Conservation (phyloP, 2,329 filamentous ascomycete species). For the Arthrobotrys sphaeroides region DNA sequence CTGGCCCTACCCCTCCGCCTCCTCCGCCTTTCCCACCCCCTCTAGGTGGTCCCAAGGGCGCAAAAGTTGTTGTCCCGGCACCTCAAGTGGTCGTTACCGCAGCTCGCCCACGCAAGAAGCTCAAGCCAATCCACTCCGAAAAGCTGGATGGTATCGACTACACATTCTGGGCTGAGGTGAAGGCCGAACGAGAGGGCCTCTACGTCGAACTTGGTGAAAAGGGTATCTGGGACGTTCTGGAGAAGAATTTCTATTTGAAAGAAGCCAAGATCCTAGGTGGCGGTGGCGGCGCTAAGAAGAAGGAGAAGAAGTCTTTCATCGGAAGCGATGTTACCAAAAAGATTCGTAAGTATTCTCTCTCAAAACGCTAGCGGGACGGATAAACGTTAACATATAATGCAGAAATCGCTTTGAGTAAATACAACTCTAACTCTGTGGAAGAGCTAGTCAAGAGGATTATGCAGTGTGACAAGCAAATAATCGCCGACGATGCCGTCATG, state of each 20-base stretch:
- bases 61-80: constrained; percentile 63
- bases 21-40: constrained; percentile 66
- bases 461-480: constrained; percentile 86
- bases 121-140: constrained; percentile 99
- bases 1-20: constrained; percentile 62
- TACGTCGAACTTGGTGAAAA: constrained; percentile 92
- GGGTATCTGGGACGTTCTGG: constrained; percentile 96
- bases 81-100: constrained; percentile 35
- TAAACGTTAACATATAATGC: not conserved
- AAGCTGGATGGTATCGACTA: constrained; percentile 77
- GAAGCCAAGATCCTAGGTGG: constrained; percentile 88
- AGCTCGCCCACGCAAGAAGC: constrained; percentile 86
- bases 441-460: constrained; percentile 93
- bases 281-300: constrained; percentile 73
- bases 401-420: constrained; percentile 91
- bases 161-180: constrained; percentile 58
- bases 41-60: constrained; percentile 63
- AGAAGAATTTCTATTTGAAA: constrained; percentile 96
- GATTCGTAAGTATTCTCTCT: constrained; percentile 69
- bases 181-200: constrained; percentile 89
- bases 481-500: constrained; percentile 93
- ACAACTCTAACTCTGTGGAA: constrained; percentile 82
- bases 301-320: constrained; percentile 94
- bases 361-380: too few species aligned
- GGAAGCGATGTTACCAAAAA: constrained; percentile 87